phyloP scores from a whole-genome alignment of 352 stramenopile species.

The Elongisporangium undulatum region DNA sequence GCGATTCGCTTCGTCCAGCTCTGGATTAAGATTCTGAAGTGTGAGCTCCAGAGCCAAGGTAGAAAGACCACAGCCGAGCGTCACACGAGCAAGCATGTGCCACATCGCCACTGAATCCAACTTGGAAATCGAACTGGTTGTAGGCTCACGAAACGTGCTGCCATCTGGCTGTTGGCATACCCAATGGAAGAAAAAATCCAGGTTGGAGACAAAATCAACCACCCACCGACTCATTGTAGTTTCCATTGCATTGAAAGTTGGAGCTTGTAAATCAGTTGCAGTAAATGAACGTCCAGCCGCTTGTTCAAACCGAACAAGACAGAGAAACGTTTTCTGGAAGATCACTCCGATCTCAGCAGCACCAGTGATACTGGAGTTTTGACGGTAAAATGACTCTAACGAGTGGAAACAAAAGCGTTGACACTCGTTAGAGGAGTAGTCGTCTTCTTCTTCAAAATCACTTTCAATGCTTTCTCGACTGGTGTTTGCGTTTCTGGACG shows the following conservation, averaged over 20 bases:
- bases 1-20: neutral
- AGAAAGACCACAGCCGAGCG: slow-evolving; percentile 30
- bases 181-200: slow-evolving; percentile 55
- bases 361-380: slow-evolving; percentile 40
- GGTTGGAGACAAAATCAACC: slow-evolving; percentile 37
- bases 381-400: slow-evolving; percentile 43
- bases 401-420: slow-evolving; percentile 29
- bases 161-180: slow-evolving; percentile 22
- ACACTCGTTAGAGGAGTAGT: slow-evolving; percentile 13
- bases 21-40: neutral
- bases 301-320: slow-evolving; percentile 38
- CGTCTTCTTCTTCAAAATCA: slow-evolving; percentile 24
- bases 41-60: neutral
- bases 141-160: neutral
- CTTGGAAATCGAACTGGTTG: neutral
- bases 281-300: neutral
- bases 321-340: slow-evolving; percentile 45
- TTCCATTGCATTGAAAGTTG: neutral
- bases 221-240: slow-evolving; percentile 25
- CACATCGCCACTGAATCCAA: slow-evolving; percentile 16
- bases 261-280: neutral
- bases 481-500: slow-evolving; percentile 6
- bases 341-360: slow-evolving; percentile 32
- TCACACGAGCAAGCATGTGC: slow-evolving; percentile 37
- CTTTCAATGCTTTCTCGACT: slow-evolving; percentile 7